A percentile compares a stretch with the other conserved stretches of the same genome.
Evolutionary conservation across 2,329 filamentous ascomycete species (phyloP).

Genomic region (Harringtonia lauricola): DNA sequence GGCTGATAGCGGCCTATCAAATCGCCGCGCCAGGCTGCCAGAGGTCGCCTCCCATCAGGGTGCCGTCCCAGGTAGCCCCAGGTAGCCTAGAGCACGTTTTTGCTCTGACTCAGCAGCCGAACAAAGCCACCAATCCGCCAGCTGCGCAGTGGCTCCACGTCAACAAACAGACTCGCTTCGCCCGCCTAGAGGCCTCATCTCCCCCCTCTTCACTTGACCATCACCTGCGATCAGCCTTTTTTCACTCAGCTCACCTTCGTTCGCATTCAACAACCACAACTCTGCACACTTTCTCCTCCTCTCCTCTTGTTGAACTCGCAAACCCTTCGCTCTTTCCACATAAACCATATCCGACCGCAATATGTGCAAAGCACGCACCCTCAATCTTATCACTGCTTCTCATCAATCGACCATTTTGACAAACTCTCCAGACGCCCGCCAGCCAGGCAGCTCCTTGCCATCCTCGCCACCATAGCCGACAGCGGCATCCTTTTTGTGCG

Average conservation of each 20-base stretch:
- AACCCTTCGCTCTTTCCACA: neutral
- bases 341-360: constrained; percentile 7
- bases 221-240: too few relatives aligned
- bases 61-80: too few relatives aligned
- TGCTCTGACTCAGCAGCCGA: neutral
- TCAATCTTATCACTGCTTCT: constrained; percentile 9
- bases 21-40: too few relatives aligned
- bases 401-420: neutral
- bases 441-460: neutral
- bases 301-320: constrained; percentile 3
- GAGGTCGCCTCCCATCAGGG: too few relatives aligned
- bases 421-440: neutral
- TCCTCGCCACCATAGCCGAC: neutral
- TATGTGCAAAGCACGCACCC: constrained; percentile 15
- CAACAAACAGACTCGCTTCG: constrained; percentile 5
- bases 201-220: too few relatives aligned
- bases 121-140: neutral
- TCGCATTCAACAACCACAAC: neutral
- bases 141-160: constrained; percentile 1
- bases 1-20: too few relatives aligned
- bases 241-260: neutral
- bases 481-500: neutral
- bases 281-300: neutral
- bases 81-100: too few relatives aligned
- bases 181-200: too few relatives aligned